Base-by-base conservation (phyloP, 805 yeast species). In the Yarrowia phangngaensis region DNA sequence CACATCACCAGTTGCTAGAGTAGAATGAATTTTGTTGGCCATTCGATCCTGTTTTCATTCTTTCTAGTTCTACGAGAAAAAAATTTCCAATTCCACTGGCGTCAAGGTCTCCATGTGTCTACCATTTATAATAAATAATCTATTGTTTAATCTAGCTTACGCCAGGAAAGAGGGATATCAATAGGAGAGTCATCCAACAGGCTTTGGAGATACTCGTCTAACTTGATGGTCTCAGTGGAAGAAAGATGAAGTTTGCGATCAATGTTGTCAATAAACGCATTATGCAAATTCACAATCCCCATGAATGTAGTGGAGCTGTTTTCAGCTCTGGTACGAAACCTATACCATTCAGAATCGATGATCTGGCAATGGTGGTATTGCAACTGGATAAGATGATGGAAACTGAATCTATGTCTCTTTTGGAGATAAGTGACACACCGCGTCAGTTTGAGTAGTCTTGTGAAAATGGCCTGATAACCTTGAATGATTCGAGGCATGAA, bases 161-260 rank as follows among this genome's bases (percentile, higher is more conserved):
- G n/a, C n/a, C n/a, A n/a, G n/a, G n/a, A n/a, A n/a, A n/a, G n/a
- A n/a, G 45, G 45, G 19, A 27, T 7, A 2, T 26, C 32, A 0
- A 9, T 8, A 8, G 45, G 45, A 13, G 23, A 14, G 4, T 27
- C 45, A 13, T 24, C 8, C 13, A 38, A 11, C 19, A 38, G 19
- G 7, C 32, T 38, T 24, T 38, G 45, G 4, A 38, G 45, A 13
- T 38, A 38, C 12, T 27, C 32, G 13, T 27, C 24, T 14, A 38
- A 20, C 7, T 19, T 20, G 11, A 9, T 14, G 31, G 26, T 15
- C 27, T 27, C 45, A 13, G 19, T 11, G 3, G 22, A 12, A 19
- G 9, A n/a, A n/a, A 26, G 23, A 5, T n/a, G 19, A 13, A 38
- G 11, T 7, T 19, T 38, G 7, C 32, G 31, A 4, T 13, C 32